These are phyloP conservation scores for Leucocoprinus leucothites DNA, from an alignment of 768 basidiomycete species.

Conservation along the genomic window DNA sequence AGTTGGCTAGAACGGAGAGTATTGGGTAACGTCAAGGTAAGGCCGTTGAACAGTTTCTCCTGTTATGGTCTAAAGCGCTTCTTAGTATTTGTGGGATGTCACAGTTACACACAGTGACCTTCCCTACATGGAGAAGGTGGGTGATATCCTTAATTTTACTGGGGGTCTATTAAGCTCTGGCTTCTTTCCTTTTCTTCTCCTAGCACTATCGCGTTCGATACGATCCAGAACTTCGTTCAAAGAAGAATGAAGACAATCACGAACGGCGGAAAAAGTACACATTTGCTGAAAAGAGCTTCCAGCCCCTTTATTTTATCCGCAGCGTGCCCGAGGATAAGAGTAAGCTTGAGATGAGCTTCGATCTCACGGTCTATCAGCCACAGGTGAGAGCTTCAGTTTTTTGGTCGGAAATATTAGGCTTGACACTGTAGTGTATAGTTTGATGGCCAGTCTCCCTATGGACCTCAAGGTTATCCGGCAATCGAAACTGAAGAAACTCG, in stretches of 20 bases:
- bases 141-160: not conserved
- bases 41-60: not conserved
- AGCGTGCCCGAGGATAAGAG: slow-evolving; percentile 39
- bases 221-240: slow-evolving; percentile 27
- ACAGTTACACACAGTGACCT: slow-evolving; percentile 49
- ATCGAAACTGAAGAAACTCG: not conserved
- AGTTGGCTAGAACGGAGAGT: slow-evolving; percentile 26
- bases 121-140: slow-evolving; percentile 43
- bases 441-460: not conserved
- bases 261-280: slow-evolving; percentile 25
- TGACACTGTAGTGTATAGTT: not conserved
- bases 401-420: not conserved
- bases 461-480: not conserved
- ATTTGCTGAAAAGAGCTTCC: slow-evolving; percentile 38
- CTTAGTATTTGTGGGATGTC: slow-evolving; percentile 39
- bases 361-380: slow-evolving; percentile 45
- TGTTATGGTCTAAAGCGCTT: not conserved
- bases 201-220: slow-evolving; percentile 41
- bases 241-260: slow-evolving; percentile 22
- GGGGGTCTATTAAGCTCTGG: too few relatives aligned
- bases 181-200: not conserved
- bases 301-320: slow-evolving; percentile 44
- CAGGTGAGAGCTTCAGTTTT: slow-evolving; percentile 28
- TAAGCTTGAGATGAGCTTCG: slow-evolving; percentile 53
- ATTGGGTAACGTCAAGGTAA: slow-evolving; percentile 28